phyloP scores from a whole-genome alignment of 306 rosid genomes.

The Citrullus amarus region DNA sequence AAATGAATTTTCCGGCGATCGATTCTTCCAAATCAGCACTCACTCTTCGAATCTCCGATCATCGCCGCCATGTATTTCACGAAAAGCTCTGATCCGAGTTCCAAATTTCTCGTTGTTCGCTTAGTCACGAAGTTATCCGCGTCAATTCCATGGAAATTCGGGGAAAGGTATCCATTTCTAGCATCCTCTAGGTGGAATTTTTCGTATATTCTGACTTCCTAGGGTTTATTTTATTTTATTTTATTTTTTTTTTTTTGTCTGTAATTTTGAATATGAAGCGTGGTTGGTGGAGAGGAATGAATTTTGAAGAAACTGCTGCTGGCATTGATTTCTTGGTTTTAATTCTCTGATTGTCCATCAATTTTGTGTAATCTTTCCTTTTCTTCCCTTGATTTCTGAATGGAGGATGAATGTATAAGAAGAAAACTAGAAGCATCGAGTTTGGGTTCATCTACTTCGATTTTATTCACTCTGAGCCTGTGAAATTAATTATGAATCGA shows the following conservation, averaged over 20 bases:
- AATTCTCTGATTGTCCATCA: background rate
- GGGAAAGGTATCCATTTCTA: conserved; percentile 11
- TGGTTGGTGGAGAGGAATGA: conserved; percentile 3
- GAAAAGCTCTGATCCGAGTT: conserved; percentile 32
- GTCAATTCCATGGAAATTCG: background rate
- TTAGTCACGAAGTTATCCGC: conserved; percentile 13
- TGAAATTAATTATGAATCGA: conserved; percentile 7
- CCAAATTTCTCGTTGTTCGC: conserved; percentile 10
- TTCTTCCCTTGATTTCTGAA: background rate
- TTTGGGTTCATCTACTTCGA: conserved; percentile 9
- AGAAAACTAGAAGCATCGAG: conserved; percentile 2
- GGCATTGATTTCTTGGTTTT: conserved; percentile 4
- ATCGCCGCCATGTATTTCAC: conserved; percentile 79
- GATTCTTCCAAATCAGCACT: conserved; percentile 9
- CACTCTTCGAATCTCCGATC: conserved; percentile 56
- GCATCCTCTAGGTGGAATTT: background rate
- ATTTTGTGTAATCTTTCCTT: background rate
- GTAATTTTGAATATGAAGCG: background rate
- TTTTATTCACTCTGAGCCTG: conserved; percentile 9
- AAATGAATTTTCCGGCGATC: conserved; percentile 55
- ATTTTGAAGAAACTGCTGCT: conserved; percentile 1
- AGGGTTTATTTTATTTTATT: conserved; percentile 10
- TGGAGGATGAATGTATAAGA: background rate
- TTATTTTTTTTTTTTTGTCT: background rate
- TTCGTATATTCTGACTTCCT: background rate